Evolutionary conservation across 2,329 filamentous ascomycete genomes (phyloP).

Genomic region (Colletotrichum sp.): DNA sequence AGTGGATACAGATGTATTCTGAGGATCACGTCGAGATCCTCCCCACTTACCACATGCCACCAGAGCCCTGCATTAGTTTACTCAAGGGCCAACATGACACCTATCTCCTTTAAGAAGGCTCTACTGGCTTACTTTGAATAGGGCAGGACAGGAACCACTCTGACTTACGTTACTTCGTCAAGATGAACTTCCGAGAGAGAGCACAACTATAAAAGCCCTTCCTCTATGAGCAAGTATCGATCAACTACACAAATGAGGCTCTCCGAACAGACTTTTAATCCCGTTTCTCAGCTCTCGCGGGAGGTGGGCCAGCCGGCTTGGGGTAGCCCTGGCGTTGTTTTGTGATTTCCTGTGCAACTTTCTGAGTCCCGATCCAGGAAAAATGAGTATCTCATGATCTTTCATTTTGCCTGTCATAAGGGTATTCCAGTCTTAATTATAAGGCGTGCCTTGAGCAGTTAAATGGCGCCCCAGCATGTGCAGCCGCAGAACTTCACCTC

Average conservation of each 20-base stretch:
- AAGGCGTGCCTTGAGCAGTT: neutral
- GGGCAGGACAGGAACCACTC: neutral
- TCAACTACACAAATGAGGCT: neutral
- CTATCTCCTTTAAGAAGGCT: no score
- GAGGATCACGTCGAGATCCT: neutral
- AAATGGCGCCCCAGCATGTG: neutral
- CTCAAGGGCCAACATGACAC: neutral
- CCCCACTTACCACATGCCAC: neutral
- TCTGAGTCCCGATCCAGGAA: neutral
- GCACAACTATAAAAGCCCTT: neutral
- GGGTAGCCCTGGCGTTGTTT: neutral
- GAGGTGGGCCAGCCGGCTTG: neutral
- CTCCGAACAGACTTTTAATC: neutral
- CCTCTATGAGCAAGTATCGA: neutral
- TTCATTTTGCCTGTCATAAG: neutral
- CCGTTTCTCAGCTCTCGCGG: neutral
- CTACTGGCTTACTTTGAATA: no score
- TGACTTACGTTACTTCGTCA: neutral
- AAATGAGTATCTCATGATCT: rapidly evolving
- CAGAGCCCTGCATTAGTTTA: neutral
- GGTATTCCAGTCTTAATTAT: neutral
- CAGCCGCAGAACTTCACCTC: rapidly evolving
- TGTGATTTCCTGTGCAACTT: neutral
- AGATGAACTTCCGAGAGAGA: neutral
- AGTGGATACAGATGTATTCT: neutral